Conservation (phyloP, 2,329 filamentous ascomycete genomes). For the Ascochyta fabae region DNA sequence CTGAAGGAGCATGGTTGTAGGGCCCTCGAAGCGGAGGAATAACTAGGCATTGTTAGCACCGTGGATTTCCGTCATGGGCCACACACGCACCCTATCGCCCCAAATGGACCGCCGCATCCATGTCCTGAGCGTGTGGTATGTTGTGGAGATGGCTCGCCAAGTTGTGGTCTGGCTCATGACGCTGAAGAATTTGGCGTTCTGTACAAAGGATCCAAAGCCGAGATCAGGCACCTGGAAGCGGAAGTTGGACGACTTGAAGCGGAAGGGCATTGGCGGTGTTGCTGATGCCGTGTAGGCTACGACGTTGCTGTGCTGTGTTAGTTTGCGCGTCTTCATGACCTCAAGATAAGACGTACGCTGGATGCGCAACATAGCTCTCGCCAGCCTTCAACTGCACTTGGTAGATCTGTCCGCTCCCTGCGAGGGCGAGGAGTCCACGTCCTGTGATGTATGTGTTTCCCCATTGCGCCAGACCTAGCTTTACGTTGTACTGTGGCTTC, state of each 20-base stretch:
- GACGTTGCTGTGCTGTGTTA: slow-evolving; percentile 67
- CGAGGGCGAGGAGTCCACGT: slow-evolving; percentile 82
- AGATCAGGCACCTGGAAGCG: slow-evolving; percentile 78
- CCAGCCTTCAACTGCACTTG: slow-evolving; percentile 79
- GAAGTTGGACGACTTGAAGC: slow-evolving; percentile 78
- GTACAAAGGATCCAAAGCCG: slow-evolving; percentile 68
- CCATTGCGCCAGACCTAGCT: slow-evolving; percentile 84
- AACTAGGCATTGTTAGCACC: slow-evolving; percentile 55
- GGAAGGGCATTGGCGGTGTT: slow-evolving; percentile 79
- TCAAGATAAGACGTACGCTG: slow-evolving; percentile 50
- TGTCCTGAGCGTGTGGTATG: slow-evolving; percentile 74
- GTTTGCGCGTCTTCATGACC: not conserved
- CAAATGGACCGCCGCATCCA: slow-evolving; percentile 82
- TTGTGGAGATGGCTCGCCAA: slow-evolving; percentile 73
- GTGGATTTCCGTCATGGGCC: not conserved
- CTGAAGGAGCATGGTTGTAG: slow-evolving; percentile 84
- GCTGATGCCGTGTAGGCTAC: slow-evolving; percentile 85
- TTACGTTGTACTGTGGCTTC: slow-evolving; percentile 75
- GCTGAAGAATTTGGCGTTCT: slow-evolving; percentile 74
- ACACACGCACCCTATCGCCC: slow-evolving; percentile 74
- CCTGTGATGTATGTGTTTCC: slow-evolving; percentile 89
- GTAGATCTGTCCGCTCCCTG: slow-evolving; percentile 88
- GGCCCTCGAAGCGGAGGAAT: slow-evolving; percentile 89
- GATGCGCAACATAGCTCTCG: slow-evolving; percentile 91
- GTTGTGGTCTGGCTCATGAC: slow-evolving; percentile 73